A percentile compares a stretch with the other conserved stretches of the same genome.
phyloP scores from a whole-genome alignment of 1,284 basidiomycete species.

The Puccinia triticina region DNA sequence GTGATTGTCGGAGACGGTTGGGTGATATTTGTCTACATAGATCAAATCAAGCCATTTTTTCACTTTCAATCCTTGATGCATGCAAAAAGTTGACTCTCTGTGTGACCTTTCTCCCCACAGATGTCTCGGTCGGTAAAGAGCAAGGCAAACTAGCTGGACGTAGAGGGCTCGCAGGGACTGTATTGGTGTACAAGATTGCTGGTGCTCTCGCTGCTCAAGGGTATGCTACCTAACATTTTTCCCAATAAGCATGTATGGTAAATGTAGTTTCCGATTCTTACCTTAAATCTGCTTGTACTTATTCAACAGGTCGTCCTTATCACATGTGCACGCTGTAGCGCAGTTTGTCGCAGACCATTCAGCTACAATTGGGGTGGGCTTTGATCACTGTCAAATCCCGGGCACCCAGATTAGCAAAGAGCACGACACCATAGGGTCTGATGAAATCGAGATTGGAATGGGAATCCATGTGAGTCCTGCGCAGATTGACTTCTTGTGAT shows the following conservation, averaged over 20 bases:
- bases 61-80: background rate
- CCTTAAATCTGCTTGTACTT: background rate
- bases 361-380: conserved; percentile 84
- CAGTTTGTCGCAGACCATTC: conserved; percentile 69
- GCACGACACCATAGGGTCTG: conserved; percentile 66
- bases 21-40: background rate
- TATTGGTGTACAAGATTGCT: conserved; percentile 88
- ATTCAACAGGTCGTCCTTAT: conserved; percentile 66
- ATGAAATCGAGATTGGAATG: conserved; percentile 81
- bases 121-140: conserved; percentile 79
- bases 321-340: conserved; percentile 73
- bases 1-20: conserved; percentile 69
- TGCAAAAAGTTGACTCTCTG: background rate
- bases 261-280: background rate
- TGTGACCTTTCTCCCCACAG: conserved; percentile 59
- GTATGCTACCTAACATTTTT: conserved; percentile 13
- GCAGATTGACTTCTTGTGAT: conserved; percentile 4
- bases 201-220: conserved; percentile 75
- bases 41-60: background rate
- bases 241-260: background rate
- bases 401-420: conserved; percentile 67
- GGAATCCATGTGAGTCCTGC: conserved; percentile 57
- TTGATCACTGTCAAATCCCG: conserved; percentile 84
- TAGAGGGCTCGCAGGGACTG: conserved; percentile 71
- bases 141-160: conserved; percentile 81